Conservation (phyloP, 2,329 filamentous ascomycete genomes). For the Seiridium cupressi region DNA sequence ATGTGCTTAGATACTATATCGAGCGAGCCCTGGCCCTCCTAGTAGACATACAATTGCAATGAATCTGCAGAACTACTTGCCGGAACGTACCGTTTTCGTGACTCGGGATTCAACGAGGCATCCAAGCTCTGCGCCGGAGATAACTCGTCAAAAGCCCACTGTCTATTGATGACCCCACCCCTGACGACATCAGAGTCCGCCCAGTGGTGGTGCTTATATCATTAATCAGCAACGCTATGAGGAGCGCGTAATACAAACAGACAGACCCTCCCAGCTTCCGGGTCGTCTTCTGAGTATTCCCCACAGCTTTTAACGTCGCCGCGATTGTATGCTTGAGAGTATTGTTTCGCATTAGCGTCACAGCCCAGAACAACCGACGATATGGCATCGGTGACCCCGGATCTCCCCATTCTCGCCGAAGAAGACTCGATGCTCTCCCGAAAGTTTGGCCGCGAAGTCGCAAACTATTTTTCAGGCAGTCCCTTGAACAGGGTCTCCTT, state of each 20-base stretch:
- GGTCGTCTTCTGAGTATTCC: too few relatives aligned
- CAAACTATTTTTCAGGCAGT: conserved; percentile 81
- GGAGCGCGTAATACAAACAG: not conserved
- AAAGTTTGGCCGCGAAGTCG: conserved; percentile 76
- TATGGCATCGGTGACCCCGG: conserved; percentile 36
- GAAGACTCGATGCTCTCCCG: conserved; percentile 68
- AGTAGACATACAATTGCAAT: too few relatives aligned
- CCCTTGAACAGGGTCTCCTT: conserved; percentile 80
- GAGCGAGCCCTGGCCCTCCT: too few relatives aligned
- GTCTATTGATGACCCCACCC: not conserved
- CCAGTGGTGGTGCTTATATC: not conserved
- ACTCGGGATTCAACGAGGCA: not conserved
- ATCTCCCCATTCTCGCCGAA: conserved; percentile 40
- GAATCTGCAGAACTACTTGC: too few relatives aligned
- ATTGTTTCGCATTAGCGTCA: not conserved
- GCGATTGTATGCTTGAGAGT: not conserved
- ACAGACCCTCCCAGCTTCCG: too few relatives aligned
- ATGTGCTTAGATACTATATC: too few relatives aligned
- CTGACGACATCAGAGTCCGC: not conserved
- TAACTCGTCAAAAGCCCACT: conserved; percentile 1
- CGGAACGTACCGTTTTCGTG: not conserved
- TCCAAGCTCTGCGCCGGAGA: not conserved
- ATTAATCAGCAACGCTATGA: not conserved
- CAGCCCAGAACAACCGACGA: conserved; percentile 6
- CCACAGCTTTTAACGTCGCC: too few relatives aligned